phyloP scores from a whole-genome alignment of 2,329 filamentous ascomycete species.

The Xylaria sp. region DNA sequence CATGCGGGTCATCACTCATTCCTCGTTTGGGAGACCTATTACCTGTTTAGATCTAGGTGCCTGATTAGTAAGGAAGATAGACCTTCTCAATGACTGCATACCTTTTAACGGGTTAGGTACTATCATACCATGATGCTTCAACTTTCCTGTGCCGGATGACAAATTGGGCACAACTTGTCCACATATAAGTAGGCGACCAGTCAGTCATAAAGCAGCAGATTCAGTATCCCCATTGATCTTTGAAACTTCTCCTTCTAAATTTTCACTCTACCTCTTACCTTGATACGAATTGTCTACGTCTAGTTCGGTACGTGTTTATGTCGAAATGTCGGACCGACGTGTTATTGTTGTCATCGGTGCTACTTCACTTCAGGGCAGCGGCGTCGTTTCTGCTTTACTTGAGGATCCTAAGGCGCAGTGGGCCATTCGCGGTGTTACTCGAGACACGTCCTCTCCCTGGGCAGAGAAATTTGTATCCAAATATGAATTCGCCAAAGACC shows the following conservation, averaged over 20 bases:
- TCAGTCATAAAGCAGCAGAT: neutral
- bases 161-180: slow-evolving; percentile 3
- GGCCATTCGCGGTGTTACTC: slow-evolving; percentile 12
- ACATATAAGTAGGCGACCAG: neutral
- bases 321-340: slow-evolving; percentile 13
- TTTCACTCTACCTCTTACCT: neutral
- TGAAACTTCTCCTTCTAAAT: neutral
- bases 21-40: slow-evolving; percentile 17
- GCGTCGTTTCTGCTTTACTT: slow-evolving; percentile 13
- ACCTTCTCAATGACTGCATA: neutral
- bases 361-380: slow-evolving; percentile 10
- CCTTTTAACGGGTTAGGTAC: neutral
- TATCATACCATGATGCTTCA: neutral
- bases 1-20: neutral
- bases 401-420: slow-evolving; percentile 7
- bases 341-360: slow-evolving; percentile 16
- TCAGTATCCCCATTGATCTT: slow-evolving; percentile 1
- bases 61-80: neutral
- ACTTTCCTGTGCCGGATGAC: slow-evolving; percentile 1
- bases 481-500: slow-evolving; percentile 7
- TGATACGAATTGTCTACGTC: neutral
- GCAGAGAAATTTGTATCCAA: slow-evolving; percentile 7
- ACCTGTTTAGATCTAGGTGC: slow-evolving; percentile 5
- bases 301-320: neutral
- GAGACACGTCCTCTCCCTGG: slow-evolving; percentile 15